A percentile compares a stretch with the other conserved stretches of the same genome.
phyloP scores from a whole-genome alignment of 441 rosid species.

The Viola pubescens region DNA sequence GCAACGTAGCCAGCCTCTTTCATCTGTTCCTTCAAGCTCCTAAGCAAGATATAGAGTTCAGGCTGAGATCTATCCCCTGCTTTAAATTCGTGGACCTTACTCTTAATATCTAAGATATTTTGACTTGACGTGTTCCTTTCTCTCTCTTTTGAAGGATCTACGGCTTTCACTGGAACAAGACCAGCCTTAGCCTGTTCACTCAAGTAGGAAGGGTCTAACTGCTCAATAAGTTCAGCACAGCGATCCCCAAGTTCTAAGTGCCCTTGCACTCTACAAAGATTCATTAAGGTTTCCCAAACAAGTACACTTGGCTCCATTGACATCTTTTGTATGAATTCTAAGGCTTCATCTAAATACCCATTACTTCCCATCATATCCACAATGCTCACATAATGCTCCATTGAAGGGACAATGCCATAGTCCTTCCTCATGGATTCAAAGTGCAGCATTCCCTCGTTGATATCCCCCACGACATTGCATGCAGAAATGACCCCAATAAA shows the following conservation, averaged over 20 bases:
- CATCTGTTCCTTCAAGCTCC: slow-evolving; percentile 58
- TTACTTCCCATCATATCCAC: slow-evolving; percentile 60
- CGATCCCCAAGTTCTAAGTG: slow-evolving; percentile 73
- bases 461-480: slow-evolving; percentile 60
- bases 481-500: slow-evolving; percentile 57
- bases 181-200: slow-evolving; percentile 60
- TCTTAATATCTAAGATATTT: slow-evolving; percentile 36
- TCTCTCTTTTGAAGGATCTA: slow-evolving; percentile 39
- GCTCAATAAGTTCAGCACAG: slow-evolving; percentile 59
- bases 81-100: slow-evolving; percentile 43
- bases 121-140: slow-evolving; percentile 35
- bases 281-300: slow-evolving; percentile 75
- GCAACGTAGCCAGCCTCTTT: slow-evolving; percentile 69
- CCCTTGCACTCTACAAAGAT: slow-evolving; percentile 63
- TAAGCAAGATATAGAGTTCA: slow-evolving; percentile 44
- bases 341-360: slow-evolving; percentile 72
- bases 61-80: slow-evolving; percentile 88
- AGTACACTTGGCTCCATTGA: slow-evolving; percentile 51
- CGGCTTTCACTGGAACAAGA: slow-evolving; percentile 43
- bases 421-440: slow-evolving; percentile 61
- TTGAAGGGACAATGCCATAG: slow-evolving; percentile 47
- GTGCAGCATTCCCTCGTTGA: slow-evolving; percentile 66
- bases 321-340: slow-evolving; percentile 64
- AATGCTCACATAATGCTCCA: slow-evolving; percentile 53
- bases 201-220: slow-evolving; percentile 47